Base-by-base conservation (phyloP, 2,329 filamentous ascomycete species). In the Phialocephala subalpina region DNA sequence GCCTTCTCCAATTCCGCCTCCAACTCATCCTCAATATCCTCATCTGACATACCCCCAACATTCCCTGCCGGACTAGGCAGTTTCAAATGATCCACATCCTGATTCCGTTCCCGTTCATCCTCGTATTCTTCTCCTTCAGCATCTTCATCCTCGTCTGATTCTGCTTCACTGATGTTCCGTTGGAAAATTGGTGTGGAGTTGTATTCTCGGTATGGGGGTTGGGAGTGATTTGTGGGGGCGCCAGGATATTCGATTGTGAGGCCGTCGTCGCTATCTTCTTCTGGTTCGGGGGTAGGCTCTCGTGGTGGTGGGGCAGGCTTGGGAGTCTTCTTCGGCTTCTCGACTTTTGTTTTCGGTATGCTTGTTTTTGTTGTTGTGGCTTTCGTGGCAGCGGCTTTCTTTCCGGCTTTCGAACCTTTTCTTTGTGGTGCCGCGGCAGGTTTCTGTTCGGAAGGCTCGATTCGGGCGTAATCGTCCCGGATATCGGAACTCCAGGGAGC, bases 401-500 rank as follows among this genome's bases (percentile, higher is more conserved):
- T 76, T 56, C 64, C 67, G 9, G 25, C 49, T 68, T 74, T 77
- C n/a, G 69, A 57, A 6, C 65, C 58, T 40, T 67, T 74, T 65
- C 73, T 70, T 66, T 69, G 71, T 25, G 70, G 60, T n/a, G 64
- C 62, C 38, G 70, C 66, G 61, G 70, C 65, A 5, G 66, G 22
- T 58, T 67, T 70, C 16, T 59, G 25, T 35, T 64, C 36, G 5
- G 22, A 6, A 9, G 67, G 27, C 25, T 72, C 69, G 35, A 96
- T 83, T 67, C 92, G 92, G 11, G 88, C 83, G 75, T 92, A 89
- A 74, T 90, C 84, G 58, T 87, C 84, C 57, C 87, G 84, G 47
- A 97, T 79, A 70, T 92, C 87, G 62, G 83, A 81, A 73, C 90
- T 90, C 70, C 84, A 86, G 2, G 91, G 92, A 16, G 88, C 88